Percentiles rank a stretch among this genome's conserved stretches.
phyloP scores from a whole-genome alignment of 208 protist species.

The Trypanosoma rangeli region DNA sequence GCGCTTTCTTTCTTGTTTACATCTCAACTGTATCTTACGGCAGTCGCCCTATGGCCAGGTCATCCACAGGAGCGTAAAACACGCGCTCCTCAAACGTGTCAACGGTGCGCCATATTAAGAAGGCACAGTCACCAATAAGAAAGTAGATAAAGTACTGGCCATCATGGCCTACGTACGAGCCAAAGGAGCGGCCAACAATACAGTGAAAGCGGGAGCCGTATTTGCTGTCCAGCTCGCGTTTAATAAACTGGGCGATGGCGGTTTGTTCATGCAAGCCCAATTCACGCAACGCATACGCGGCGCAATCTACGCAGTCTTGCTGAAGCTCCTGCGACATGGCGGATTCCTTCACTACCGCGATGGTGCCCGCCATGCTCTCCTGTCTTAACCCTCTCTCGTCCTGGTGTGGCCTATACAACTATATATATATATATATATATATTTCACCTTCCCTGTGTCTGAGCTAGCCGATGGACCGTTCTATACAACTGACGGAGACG shows the following conservation, averaged over 20 bases:
- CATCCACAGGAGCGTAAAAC: conserved; percentile 29
- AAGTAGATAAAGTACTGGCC: conserved; percentile 99
- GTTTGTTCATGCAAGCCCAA: conserved; percentile 91
- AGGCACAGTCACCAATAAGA: conserved; percentile 96
- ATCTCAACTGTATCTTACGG: conserved; percentile 4
- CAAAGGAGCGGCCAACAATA: conserved; percentile 99
- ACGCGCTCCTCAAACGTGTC: conserved; percentile 41
- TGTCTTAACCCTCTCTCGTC: not conserved
- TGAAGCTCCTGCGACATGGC: conserved; percentile 80
- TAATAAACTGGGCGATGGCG: conserved; percentile 99
- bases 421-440: too few relatives aligned
- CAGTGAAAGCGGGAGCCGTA: conserved; percentile 99
- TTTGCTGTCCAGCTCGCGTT: conserved; percentile 98
- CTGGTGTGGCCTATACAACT: not conserved
- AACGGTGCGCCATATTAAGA: conserved; percentile 96
- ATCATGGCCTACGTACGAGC: conserved; percentile 99
- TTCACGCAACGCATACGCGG: conserved; percentile 57
- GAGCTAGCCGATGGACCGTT: not conserved
- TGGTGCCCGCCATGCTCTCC: conserved; percentile 54
- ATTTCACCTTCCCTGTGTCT: not conserved
- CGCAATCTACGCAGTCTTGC: conserved; percentile 89
- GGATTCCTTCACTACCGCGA: conserved; percentile 71
- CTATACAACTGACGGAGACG: not conserved
- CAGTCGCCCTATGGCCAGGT: conserved; percentile 19
- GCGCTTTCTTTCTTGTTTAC: conserved; percentile 3